A percentile compares a stretch with the other conserved stretches of the same genome.
phyloP scores from a whole-genome alignment of 2,329 filamentous ascomycete species.

The Penicillium decumbens region DNA sequence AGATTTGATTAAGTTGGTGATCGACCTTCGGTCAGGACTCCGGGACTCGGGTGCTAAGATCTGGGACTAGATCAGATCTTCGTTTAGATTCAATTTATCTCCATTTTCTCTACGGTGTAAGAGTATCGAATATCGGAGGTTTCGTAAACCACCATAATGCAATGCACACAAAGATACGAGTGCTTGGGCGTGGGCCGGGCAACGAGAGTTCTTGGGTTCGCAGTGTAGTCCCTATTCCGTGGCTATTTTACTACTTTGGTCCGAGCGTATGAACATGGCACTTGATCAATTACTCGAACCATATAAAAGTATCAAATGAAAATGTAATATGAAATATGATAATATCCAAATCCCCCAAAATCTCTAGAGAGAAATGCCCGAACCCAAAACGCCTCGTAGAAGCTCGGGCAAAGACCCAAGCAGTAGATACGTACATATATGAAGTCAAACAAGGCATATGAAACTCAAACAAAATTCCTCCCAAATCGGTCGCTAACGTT shows the following conservation, averaged over 20 bases:
- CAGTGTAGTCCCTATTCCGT: slow-evolving; percentile 38
- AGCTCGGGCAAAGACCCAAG: background rate
- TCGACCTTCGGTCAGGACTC: background rate
- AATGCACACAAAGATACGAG: slow-evolving; percentile 35
- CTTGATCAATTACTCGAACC: background rate
- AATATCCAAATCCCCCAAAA: background rate
- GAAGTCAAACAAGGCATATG: background rate
- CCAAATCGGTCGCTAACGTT: background rate
- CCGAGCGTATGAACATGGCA: slow-evolving; percentile 13
- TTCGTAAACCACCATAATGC: too few species aligned
- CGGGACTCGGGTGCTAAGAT: background rate
- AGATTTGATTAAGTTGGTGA: background rate
- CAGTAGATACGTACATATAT: background rate
- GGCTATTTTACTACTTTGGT: slow-evolving; percentile 34
- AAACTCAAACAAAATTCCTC: background rate
- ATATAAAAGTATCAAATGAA: too few species aligned
- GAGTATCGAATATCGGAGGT: too few species aligned
- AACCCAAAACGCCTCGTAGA: background rate
- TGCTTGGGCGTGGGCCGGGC: slow-evolving; percentile 41
- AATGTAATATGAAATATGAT: background rate
- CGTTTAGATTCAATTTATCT: too few species aligned
- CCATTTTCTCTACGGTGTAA: too few species aligned
- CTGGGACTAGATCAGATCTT: background rate
- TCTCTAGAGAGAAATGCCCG: background rate
- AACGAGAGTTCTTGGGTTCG: slow-evolving; percentile 37